phyloP scores from a whole-genome alignment of 306 rosid species.

The Canavalia gladiata region DNA sequence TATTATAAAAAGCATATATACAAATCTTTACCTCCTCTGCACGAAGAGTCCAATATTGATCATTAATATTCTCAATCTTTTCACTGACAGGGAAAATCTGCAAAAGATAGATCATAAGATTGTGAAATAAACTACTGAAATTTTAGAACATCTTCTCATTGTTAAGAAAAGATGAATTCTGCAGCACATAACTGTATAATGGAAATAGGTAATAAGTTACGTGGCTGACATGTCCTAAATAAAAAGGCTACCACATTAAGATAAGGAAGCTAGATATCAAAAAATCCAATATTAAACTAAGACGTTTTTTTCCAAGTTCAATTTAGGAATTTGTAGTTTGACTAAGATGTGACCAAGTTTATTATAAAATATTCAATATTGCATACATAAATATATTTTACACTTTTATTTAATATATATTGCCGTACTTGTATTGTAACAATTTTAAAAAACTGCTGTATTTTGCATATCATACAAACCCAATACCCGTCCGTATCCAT shows the following conservation, averaged over 20 bases:
- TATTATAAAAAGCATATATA: not conserved
- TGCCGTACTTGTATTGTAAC: no score
- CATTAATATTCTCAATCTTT: conserved; percentile 67
- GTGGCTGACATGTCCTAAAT: conserved; percentile 10
- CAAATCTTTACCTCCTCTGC: conserved; percentile 75
- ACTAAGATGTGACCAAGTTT: no score
- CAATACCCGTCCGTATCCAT: no score
- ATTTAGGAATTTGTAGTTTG: not conserved
- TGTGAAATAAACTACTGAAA: conserved; percentile 20
- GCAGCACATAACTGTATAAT: not conserved
- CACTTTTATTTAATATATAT: no score
- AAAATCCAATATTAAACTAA: conserved; percentile 2
- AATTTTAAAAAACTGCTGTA: no score
- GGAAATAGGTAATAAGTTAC: not conserved
- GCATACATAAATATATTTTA: no score
- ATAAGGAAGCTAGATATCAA: not conserved
- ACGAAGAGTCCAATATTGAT: conserved; percentile 74
- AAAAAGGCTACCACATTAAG: not conserved
- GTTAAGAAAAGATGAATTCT: not conserved
- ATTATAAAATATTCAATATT: no score
- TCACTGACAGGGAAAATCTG: conserved; percentile 77
- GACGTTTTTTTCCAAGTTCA: not conserved
- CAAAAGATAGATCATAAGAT: conserved; percentile 17
- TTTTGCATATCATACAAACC: no score
- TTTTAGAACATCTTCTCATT: not conserved